Evolutionary conservation across 1,284 basidiomycete genomes (phyloP).

Genomic region (Violaceomyces palustris): DNA sequence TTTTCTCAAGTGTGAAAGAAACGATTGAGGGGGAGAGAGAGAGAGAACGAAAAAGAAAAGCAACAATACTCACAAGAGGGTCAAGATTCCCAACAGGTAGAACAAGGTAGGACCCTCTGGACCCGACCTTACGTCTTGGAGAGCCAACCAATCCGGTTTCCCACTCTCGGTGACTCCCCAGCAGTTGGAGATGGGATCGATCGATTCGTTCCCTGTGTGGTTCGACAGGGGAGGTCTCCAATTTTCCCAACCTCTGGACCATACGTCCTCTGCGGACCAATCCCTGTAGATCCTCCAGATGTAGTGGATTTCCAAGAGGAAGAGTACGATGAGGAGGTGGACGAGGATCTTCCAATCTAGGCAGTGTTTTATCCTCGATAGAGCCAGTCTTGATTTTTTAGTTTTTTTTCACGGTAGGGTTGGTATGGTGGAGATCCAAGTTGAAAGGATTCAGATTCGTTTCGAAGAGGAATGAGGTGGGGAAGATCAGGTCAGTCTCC

Average conservation of each 20-base stretch:
- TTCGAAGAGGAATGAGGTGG: too few species aligned
- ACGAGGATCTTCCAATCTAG: too few species aligned
- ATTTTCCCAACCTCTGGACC: slow-evolving; percentile 1
- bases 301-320: slow-evolving; percentile 10
- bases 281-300: slow-evolving; percentile 18
- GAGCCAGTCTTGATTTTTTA: too few species aligned
- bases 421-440: too few species aligned
- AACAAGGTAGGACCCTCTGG: slow-evolving; percentile 10
- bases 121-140: slow-evolving; percentile 1
- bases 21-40: too few species aligned
- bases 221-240: not conserved
- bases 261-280: slow-evolving; percentile 8
- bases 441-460: too few species aligned
- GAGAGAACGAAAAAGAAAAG: too few species aligned
- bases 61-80: slow-evolving; percentile 13
- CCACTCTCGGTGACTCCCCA: not conserved
- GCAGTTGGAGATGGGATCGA: not conserved
- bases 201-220: not conserved
- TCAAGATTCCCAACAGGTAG: slow-evolving; percentile 13
- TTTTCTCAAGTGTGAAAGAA: too few species aligned
- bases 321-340: slow-evolving; percentile 5
- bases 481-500: too few species aligned
- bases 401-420: too few species aligned
- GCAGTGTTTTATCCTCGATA: too few species aligned
- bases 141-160: not conserved